Evolutionary conservation across 139 green algal species (phyloP), one percentile per base, ranked within the genome.

Genomic region (Micractinium conductrix): DNA sequence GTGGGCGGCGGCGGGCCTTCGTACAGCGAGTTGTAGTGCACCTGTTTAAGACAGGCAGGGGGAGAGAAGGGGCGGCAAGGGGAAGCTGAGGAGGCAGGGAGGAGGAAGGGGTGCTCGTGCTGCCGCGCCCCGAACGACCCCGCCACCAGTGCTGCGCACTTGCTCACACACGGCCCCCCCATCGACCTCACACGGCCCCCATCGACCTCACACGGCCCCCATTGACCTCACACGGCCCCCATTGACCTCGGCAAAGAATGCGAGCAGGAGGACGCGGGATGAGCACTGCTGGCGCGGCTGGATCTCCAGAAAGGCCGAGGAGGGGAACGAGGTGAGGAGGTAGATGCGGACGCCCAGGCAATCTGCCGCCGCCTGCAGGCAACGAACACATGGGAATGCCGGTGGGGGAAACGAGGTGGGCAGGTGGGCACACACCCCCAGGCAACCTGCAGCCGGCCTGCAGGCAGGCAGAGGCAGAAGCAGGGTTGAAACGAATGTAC

Each of bases 251-350:
- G 63, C 65, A 72, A 72, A 72, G 65, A 72, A 72, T 12, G 65
- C 45, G 44, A 43, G 38, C 44, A 80, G 74, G 30, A 80, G 19
- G 21, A 45, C 74, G 10, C 74, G 26, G 76, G 40, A 81, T 30
- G 35, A n/a, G 45, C 60, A 73, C 37, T 50, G 62, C 22, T 85
- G 8, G 24, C 73, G 44, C 0, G 94, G 93, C 69, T 91, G 60
- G 35, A 98, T 92, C 76, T 90, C 87, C 30, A 98, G 90, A 21
- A 97, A 83, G 50, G 53, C 85, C 33, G 79, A 58, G 6, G 94
- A 74, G 37, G 82, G 55, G 82, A 90, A 98, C 8, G 85, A 92
- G 1, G 92, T 93, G 3, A 98, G 48, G 21, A 98, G 53, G 28
- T 44, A 84, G 58, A 98, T 93, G 24, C 84, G 70, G 10, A 93